phyloP scores from a whole-genome alignment of 2,329 filamentous ascomycete species.

The Didymosphaeria variabile region DNA sequence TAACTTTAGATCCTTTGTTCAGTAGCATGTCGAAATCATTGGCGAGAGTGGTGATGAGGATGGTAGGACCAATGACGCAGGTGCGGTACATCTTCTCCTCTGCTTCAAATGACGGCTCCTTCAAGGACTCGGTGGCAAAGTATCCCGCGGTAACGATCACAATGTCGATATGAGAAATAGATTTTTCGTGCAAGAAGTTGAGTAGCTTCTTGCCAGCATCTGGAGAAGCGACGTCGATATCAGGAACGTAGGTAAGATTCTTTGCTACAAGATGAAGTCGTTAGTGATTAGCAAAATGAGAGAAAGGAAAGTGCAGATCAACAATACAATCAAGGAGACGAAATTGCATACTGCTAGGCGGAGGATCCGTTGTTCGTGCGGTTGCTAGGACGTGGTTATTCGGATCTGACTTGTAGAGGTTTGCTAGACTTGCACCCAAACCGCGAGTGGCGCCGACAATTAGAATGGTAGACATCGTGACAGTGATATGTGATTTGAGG shows the following conservation, averaged over 20 bases:
- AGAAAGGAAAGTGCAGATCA: not conserved
- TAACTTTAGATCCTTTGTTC: slow-evolving; percentile 61
- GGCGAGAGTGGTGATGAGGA: slow-evolving; percentile 70
- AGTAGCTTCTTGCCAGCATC: slow-evolving; percentile 52
- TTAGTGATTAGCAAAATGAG: not conserved
- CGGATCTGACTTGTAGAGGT: slow-evolving; percentile 61
- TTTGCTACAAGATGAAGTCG: slow-evolving; percentile 28
- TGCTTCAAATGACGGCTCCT: slow-evolving; percentile 70
- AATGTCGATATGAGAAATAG: slow-evolving; percentile 50
- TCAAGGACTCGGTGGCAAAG: slow-evolving; percentile 72
- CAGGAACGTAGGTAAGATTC: slow-evolving; percentile 65
- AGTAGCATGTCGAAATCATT: slow-evolving; percentile 53
- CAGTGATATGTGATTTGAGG: not conserved
- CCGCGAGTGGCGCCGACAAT: slow-evolving; percentile 75
- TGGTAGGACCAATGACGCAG: slow-evolving; percentile 70
- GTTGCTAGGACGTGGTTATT: slow-evolving; percentile 67
- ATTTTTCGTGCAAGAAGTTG: slow-evolving; percentile 56
- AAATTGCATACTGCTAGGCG: slow-evolving; percentile 44
- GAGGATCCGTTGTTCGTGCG: slow-evolving; percentile 59
- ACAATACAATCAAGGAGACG: slow-evolving; percentile 2
- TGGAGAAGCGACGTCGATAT: slow-evolving; percentile 61
- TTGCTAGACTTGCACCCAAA: slow-evolving; percentile 69
- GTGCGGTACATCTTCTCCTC: slow-evolving; percentile 77
- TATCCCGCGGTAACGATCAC: slow-evolving; percentile 75
- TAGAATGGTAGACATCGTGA: slow-evolving; percentile 58